Percentiles rank a stretch among this genome's conserved stretches.
These are phyloP conservation scores for Ajuga chamaepitys DNA, from an alignment of 257 asterid genomes.

Conservation along the genomic window DNA sequence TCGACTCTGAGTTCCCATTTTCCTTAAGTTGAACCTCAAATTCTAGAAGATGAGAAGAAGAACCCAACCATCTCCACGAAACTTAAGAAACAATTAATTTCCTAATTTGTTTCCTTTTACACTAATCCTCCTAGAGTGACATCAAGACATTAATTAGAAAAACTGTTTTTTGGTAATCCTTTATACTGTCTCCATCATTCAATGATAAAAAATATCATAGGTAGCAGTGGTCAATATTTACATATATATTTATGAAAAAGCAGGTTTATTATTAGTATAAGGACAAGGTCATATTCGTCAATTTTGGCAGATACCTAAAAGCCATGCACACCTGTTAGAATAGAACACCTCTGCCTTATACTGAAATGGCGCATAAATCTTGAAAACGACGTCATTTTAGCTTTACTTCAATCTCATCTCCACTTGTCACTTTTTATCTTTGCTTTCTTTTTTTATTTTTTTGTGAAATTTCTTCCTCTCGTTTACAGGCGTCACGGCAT, in stretches of 20 bases:
- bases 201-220: not conserved
- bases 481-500: conserved; percentile 5
- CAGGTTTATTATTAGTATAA: too few species aligned
- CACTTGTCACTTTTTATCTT: not conserved
- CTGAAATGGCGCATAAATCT: not conserved
- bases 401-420: not conserved
- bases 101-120: not conserved
- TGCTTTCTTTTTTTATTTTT: not conserved
- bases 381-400: not conserved
- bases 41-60: too few species aligned
- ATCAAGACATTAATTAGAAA: not conserved
- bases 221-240: too few species aligned
- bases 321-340: not conserved
- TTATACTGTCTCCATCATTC: not conserved
- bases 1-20: too few species aligned
- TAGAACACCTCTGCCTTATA: not conserved
- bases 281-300: not conserved
- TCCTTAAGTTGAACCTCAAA: too few species aligned
- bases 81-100: not conserved
- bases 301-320: not conserved
- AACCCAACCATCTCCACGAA: too few species aligned
- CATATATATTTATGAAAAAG: too few species aligned
- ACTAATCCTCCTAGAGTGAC: not conserved
- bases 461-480: conserved; percentile 3
- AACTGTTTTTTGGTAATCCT: too few species aligned